Conservation (phyloP, 140 eudicot species). For the Senecio squalidus region DNA sequence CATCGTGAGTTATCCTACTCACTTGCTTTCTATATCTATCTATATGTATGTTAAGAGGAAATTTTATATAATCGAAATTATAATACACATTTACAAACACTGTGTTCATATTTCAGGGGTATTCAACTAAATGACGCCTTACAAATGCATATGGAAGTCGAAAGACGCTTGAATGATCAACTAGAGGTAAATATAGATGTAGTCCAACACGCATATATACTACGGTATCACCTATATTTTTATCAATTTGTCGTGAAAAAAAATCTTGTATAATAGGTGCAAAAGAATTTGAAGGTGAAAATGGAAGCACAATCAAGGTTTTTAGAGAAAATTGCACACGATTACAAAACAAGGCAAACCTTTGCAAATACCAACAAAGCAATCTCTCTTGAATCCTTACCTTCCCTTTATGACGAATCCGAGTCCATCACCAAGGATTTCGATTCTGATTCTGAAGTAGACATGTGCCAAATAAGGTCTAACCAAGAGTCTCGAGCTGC, state of each 20-base stretch:
- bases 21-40: neutral
- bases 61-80: too few relatives aligned
- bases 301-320: conserved; percentile 67
- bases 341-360: conserved; percentile 34
- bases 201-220: neutral
- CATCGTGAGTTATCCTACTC: conserved; percentile 32
- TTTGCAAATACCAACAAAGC: conserved; percentile 32
- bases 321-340: conserved; percentile 45
- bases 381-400: conserved; percentile 44
- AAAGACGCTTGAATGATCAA: conserved; percentile 53
- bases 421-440: conserved; percentile 31
- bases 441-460: conserved; percentile 39
- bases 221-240: neutral
- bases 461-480: conserved; percentile 23
- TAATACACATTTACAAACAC: too few relatives aligned
- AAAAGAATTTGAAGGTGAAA: conserved; percentile 52
- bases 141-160: conserved; percentile 53
- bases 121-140: conserved; percentile 58
- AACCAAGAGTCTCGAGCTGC: conserved; percentile 24
- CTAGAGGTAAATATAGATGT: conserved; percentile 38
- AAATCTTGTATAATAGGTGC: conserved; percentile 41
- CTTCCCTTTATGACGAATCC: conserved; percentile 46
- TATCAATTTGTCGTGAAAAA: too few relatives aligned
- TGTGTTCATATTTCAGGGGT: conserved; percentile 26
- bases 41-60: neutral